Percentiles rank a stretch among this genome's conserved stretches.
Evolutionary conservation across 176 grass and related monocot genomes (phyloP).

Genomic region (Ananas comosus): DNA sequence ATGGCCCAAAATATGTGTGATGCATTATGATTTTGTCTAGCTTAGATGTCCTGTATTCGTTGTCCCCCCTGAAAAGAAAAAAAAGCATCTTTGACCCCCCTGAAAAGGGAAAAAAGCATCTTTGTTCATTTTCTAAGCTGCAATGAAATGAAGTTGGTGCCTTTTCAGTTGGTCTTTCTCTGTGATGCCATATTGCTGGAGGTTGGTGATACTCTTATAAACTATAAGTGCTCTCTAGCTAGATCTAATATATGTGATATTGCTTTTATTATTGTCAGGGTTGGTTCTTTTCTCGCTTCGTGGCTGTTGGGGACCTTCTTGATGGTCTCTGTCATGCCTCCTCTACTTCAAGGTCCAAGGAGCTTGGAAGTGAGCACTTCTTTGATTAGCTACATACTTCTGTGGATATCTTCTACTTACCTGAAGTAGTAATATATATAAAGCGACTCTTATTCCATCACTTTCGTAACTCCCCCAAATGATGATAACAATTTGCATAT

Average conservation of each 20-base stretch:
- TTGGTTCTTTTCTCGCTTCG: slow-evolving; percentile 75
- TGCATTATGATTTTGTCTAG: too few relatives aligned
- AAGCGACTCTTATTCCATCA: background rate
- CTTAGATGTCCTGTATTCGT: too few relatives aligned
- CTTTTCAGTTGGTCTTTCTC: too few relatives aligned
- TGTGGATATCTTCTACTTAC: slow-evolving; percentile 77
- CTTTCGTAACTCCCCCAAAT: background rate
- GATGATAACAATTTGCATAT: background rate
- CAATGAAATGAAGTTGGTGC: too few relatives aligned
- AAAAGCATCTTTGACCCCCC: too few relatives aligned
- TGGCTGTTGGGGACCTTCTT: slow-evolving; percentile 85
- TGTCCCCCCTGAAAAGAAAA: too few relatives aligned
- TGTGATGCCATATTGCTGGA: background rate
- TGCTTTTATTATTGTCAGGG: slow-evolving; percentile 37
- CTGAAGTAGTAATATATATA: slow-evolving; percentile 52
- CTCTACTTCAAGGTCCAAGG: slow-evolving; percentile 58
- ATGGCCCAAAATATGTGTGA: too few relatives aligned
- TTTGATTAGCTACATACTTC: slow-evolving; percentile 62
- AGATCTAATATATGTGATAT: slow-evolving; percentile 13
- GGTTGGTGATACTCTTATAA: background rate
- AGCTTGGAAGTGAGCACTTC: slow-evolving; percentile 92
- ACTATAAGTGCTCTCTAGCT: background rate
- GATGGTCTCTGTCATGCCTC: slow-evolving; percentile 89
- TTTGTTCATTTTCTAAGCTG: too few relatives aligned
- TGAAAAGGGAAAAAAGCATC: too few relatives aligned